phyloP scores from a whole-genome alignment of 139 green algal species.

The Closterium sp. region DNA sequence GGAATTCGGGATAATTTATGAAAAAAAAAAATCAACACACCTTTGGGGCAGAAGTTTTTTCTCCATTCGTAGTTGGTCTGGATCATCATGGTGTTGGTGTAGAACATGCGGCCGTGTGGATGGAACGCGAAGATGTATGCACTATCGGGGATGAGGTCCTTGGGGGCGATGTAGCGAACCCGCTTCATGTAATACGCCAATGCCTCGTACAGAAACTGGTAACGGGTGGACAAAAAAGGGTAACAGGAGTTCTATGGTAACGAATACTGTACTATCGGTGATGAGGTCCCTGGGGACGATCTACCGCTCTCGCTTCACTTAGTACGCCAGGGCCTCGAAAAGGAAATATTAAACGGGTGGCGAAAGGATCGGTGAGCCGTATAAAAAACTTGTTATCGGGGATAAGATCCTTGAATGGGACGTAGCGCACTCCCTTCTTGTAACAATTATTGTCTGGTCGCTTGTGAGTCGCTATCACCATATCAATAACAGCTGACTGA shows the following conservation, averaged over 20 bases:
- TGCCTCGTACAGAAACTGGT: slow-evolving; percentile 14
- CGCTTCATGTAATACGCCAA: slow-evolving; percentile 30
- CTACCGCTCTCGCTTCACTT: too few relatives aligned
- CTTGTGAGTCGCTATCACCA: too few relatives aligned
- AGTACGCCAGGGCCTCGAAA: too few relatives aligned
- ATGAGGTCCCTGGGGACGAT: too few relatives aligned
- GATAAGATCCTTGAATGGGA: background rate
- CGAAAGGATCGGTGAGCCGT: too few relatives aligned
- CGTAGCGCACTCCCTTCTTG: background rate
- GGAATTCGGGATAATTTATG: too few relatives aligned
- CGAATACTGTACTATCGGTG: too few relatives aligned
- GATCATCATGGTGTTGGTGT: slow-evolving; percentile 33
- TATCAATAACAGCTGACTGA: too few relatives aligned
- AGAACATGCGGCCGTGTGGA: slow-evolving; percentile 51
- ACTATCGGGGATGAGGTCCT: background rate
- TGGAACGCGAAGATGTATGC: slow-evolving; percentile 47
- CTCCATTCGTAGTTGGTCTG: slow-evolving; percentile 37
- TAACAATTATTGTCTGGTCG: background rate
- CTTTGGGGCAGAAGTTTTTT: slow-evolving; percentile 25
- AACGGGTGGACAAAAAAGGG: background rate
- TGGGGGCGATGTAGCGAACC: slow-evolving; percentile 25
- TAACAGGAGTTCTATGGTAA: too few relatives aligned
- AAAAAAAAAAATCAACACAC: background rate
- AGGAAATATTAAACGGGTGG: too few relatives aligned
- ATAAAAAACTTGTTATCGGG: background rate